Evolutionary conservation across 2,329 filamentous ascomycete species (phyloP).

Genomic region (Nectriaceae sp.): DNA sequence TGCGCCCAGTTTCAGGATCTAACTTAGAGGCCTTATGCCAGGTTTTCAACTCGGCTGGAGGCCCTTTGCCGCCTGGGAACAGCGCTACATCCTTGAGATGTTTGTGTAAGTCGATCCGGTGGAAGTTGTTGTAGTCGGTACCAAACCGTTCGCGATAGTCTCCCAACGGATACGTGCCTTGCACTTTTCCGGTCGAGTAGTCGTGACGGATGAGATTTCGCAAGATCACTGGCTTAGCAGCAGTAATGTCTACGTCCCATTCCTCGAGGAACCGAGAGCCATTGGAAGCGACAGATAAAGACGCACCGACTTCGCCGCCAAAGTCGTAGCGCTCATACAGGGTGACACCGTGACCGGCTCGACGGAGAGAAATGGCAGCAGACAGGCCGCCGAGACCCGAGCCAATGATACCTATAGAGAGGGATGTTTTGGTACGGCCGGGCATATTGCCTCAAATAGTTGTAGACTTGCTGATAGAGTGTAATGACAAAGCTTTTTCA

Average conservation of each 20-base stretch:
- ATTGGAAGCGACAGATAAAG: conserved; percentile 64
- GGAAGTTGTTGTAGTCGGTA: conserved; percentile 64
- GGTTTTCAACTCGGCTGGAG: conserved; percentile 50
- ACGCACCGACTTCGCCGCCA: conserved; percentile 65
- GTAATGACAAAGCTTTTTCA: too few relatives aligned
- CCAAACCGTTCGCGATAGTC: conserved; percentile 65
- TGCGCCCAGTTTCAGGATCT: conserved; percentile 47
- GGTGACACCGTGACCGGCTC: conserved; percentile 45
- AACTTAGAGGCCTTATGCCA: conserved; percentile 55
- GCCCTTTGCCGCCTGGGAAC: conserved; percentile 50
- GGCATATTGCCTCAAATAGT: too few relatives aligned
- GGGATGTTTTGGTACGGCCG: conserved; percentile 11
- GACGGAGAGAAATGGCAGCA: conserved; percentile 41
- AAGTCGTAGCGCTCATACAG: conserved; percentile 66
- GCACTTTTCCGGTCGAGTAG: conserved; percentile 62
- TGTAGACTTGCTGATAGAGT: too few relatives aligned
- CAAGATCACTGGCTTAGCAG: conserved; percentile 61
- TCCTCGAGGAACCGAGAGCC: conserved; percentile 64
- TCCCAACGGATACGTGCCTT: conserved; percentile 58
- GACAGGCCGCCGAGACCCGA: conserved; percentile 43
- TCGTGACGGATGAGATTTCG: conserved; percentile 63
- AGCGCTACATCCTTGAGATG: conserved; percentile 61
- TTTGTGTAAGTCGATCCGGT: conserved; percentile 62
- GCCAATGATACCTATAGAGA: conserved; percentile 40
- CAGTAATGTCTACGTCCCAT: conserved; percentile 61